These are phyloP conservation scores for Salix brachista DNA, from an alignment of 345 rosid species.

Conservation along the genomic window DNA sequence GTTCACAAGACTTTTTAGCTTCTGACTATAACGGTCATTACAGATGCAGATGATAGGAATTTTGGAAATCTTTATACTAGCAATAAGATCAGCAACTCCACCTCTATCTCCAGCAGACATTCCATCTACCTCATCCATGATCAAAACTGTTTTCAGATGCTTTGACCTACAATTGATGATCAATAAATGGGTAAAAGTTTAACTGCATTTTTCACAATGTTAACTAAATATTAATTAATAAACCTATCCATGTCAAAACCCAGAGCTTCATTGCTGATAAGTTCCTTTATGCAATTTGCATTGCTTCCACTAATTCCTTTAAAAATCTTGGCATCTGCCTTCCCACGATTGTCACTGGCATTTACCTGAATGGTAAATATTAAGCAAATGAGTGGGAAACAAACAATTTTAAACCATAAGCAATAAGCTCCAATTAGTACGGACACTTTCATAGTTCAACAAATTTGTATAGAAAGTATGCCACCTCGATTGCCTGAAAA, in stretches of 20 bases:
- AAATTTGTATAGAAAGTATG: neutral
- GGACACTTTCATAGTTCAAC: slow-evolving; percentile 2
- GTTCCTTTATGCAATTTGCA: slow-evolving; percentile 91
- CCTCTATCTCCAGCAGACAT: slow-evolving; percentile 99
- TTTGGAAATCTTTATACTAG: slow-evolving; percentile 89
- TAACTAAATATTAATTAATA: slow-evolving; percentile 11
- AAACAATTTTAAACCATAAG: neutral
- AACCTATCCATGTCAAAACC: slow-evolving; percentile 58
- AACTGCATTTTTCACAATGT: neutral
- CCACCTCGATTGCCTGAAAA: slow-evolving; percentile 89
- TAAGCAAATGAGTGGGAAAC: neutral
- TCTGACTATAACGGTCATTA: slow-evolving; percentile 97
- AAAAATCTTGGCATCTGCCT: slow-evolving; percentile 70
- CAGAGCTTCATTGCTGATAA: slow-evolving; percentile 82
- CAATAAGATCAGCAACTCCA: slow-evolving; percentile 95
- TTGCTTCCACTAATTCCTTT: slow-evolving; percentile 97
- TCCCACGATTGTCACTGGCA: slow-evolving; percentile 98
- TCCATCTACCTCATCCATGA: slow-evolving; percentile 99
- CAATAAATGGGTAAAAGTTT: neutral
- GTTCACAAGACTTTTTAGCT: slow-evolving; percentile 85
- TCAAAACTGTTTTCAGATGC: slow-evolving; percentile 71
- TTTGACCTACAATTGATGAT: slow-evolving; percentile 51
- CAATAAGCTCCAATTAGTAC: neutral
- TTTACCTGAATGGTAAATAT: slow-evolving; percentile 51
- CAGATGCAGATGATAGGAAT: slow-evolving; percentile 96